Evolutionary conservation across 2,329 filamentous ascomycete species (phyloP), one percentile per base, ranked within the genome.

Genomic region (Paracamarosporium sp.): DNA sequence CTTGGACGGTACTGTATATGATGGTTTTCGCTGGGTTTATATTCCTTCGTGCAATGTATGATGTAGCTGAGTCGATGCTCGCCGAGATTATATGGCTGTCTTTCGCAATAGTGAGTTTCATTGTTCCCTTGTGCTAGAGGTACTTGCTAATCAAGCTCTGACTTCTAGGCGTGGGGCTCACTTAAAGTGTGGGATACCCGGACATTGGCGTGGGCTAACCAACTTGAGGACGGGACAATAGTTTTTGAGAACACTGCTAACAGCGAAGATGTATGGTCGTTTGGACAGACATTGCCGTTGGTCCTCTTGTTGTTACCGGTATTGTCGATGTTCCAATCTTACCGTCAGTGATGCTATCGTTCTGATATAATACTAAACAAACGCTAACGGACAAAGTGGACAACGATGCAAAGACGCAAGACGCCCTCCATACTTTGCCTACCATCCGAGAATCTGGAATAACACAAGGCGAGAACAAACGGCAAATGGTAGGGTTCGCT

Each of bases 251-350:
- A 54, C 28, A 57, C 57, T 1, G 28, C 66, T 3, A 50, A 60
- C 5, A 56, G 61, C 6, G 66, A 71, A 43, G 61, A 70, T 31
- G 53, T 52, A 11, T 70, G 66, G 69, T 64, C 63, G 0, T 71
- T 71, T 30, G 68, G 68, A 2, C 68, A 72, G 41, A 71, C 61
- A 12, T 46, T 72, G 5, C 69, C 68, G 9, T 52, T 72, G 2
- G 45, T 72, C 9, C 57, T 72, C 1, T 45, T 72, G 2, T 35
- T 70, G 1, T 48, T 70, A 5, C 69, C 67, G 0, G 11, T 68
- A 1, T 53, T 72, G 5, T 64, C 63, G 0, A 68, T 69, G 64
- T 55, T 62, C 3, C 67, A 70, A 46, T 55, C 62, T 9, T 72
- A 70, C 47, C 58, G 44, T 47, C n/a, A 33, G 44, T 47, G 27